phyloP scores from a whole-genome alignment of 768 basidiomycete genomes.

The Tremella mesenterica region DNA sequence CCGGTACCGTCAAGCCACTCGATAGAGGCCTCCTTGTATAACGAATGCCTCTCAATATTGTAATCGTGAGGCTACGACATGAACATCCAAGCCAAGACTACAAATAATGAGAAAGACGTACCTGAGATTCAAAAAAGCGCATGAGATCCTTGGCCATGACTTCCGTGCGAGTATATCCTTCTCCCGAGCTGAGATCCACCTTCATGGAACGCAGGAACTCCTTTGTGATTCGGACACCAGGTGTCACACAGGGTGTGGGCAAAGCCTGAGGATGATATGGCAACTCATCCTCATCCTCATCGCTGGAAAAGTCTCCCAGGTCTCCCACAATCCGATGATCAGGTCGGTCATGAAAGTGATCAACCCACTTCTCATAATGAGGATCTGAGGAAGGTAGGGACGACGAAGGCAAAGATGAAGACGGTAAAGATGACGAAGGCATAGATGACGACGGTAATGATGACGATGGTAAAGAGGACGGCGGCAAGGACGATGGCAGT shows the following conservation, averaged over 20 bases:
- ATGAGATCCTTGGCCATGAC: neutral
- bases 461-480: no score
- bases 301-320: no score
- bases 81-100: neutral
- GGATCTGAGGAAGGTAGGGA: no score
- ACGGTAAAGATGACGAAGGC: no score
- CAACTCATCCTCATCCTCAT: no score
- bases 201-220: neutral
- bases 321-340: no score
- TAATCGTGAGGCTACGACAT: neutral
- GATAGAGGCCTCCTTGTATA: neutral
- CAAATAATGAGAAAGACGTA: neutral
- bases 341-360: no score
- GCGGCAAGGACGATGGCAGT: no score
- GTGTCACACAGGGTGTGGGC: neutral
- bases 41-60: neutral
- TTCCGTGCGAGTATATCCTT: neutral
- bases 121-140: neutral
- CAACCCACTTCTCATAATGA: no score
- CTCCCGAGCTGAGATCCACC: neutral
- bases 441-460: no score
- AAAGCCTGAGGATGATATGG: no score
- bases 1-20: conserved; percentile 2
- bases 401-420: no score
- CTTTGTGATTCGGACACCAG: neutral